Percentiles rank a stretch among this genome's conserved stretches.
Evolutionary conservation across 2,329 filamentous ascomycete species (phyloP).

Genomic region (Aspergillus sp.): DNA sequence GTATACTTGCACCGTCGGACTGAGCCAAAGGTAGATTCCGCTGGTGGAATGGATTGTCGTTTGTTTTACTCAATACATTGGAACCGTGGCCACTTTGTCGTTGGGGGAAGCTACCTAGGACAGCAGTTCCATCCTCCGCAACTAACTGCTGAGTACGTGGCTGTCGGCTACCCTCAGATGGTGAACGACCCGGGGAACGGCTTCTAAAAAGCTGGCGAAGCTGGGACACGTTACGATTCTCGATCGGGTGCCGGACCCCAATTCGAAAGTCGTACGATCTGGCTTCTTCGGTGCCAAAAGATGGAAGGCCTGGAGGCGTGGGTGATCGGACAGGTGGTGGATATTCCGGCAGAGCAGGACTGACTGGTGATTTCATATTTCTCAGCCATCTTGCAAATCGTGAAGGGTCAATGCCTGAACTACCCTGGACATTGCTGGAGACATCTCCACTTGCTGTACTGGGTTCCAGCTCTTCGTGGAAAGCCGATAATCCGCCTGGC

Average conservation of each 20-base stretch:
- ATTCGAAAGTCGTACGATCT: constrained; percentile 31
- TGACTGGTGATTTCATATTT: constrained; percentile 27
- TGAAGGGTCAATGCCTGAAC: constrained; percentile 15
- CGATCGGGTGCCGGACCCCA: constrained; percentile 13
- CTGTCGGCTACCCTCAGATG: constrained; percentile 15
- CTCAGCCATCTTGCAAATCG: constrained; percentile 24
- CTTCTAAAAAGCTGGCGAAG: constrained; percentile 35
- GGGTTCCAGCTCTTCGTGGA: constrained; percentile 1
- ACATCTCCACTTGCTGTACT: constrained; percentile 24
- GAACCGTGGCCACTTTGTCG: constrained; percentile 44
- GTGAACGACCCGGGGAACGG: constrained; percentile 13
- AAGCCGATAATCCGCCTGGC: neutral
- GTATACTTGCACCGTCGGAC: constrained; percentile 3
- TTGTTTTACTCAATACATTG: constrained; percentile 27
- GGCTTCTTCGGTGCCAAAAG: constrained; percentile 44
- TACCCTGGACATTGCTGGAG: constrained; percentile 21
- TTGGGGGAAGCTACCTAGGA: constrained; percentile 42
- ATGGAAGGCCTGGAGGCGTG: constrained; percentile 47
- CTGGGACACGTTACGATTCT: constrained; percentile 4
- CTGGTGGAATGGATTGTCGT: constrained; percentile 39
- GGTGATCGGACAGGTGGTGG: constrained; percentile 39
- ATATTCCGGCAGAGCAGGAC: constrained; percentile 33
- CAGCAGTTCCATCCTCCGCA: constrained; percentile 42
- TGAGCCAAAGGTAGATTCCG: constrained; percentile 26
- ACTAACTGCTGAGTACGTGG: constrained; percentile 31